A percentile compares a stretch with the other conserved stretches of the same genome.
Evolutionary conservation across 2,329 filamentous ascomycete genomes (phyloP).

Genomic region (Trichoderma endophyticum): DNA sequence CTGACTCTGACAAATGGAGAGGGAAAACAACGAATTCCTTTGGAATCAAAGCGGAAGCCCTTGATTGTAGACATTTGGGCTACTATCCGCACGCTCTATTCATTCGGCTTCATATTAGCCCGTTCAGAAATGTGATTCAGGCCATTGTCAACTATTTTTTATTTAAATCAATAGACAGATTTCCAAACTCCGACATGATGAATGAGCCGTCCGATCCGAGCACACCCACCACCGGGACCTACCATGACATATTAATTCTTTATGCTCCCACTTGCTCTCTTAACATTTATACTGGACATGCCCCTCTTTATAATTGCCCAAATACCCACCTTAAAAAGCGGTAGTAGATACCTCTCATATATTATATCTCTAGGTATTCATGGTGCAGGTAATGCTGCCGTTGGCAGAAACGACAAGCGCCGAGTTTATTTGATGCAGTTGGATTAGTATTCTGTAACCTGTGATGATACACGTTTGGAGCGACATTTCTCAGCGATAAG

Average conservation of each 20-base stretch:
- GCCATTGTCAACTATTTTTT: not conserved
- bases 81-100: not conserved
- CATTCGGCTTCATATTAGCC: not conserved
- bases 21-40: accelerated
- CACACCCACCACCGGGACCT: not conserved
- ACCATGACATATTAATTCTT: no score
- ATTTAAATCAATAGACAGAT: not conserved
- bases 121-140: not conserved
- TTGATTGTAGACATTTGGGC: not conserved
- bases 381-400: no score
- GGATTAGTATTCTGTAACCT: no score
- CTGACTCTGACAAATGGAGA: no score
- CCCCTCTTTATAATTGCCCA: not conserved
- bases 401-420: no score
- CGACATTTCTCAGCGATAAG: no score
- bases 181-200: not conserved
- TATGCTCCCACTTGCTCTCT: not conserved
- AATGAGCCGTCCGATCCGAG: not conserved
- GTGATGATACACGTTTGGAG: no score
- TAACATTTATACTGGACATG: not conserved
- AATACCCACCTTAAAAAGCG: not conserved
- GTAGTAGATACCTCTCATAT: no score
- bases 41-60: not conserved
- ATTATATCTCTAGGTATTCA: no score
- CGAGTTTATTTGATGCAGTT: no score